phyloP scores from a whole-genome alignment of 2,329 filamentous ascomycete species.

The Sphaerulina vaccinii region DNA sequence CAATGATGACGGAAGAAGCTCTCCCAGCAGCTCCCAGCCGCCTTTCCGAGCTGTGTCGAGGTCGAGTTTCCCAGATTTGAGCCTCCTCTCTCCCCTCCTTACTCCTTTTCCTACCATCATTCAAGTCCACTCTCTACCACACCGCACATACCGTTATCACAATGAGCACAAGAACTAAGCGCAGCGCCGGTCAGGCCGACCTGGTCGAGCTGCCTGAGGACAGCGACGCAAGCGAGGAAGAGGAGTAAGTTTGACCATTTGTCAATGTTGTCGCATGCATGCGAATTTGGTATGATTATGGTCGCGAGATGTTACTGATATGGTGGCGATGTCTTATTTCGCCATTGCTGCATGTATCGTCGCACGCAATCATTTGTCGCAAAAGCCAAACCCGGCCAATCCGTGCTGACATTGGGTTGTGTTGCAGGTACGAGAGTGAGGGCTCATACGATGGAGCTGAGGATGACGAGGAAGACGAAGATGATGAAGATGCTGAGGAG shows the following conservation, averaged over 20 bases:
- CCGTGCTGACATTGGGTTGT: not conserved
- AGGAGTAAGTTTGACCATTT: constrained; percentile 38
- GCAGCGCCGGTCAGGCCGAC: constrained; percentile 40
- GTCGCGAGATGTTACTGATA: too few species aligned
- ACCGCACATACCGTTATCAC: not conserved
- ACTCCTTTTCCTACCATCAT: not conserved
- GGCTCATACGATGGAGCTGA: constrained; percentile 18
- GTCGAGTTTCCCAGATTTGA: not conserved
- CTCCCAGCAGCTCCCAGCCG: not conserved
- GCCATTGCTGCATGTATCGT: not conserved
- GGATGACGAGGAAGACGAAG: constrained; percentile 19
- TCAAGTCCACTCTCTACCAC: not conserved
- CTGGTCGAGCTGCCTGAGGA: constrained; percentile 45
- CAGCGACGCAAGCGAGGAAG: constrained; percentile 28
- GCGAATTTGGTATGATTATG: too few species aligned
- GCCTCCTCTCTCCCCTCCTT: not conserved
- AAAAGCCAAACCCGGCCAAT: not conserved
- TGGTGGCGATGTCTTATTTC: not conserved
- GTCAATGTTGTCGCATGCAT: constrained; percentile 6
- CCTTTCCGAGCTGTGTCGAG: not conserved
- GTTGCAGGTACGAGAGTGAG: constrained; percentile 12
- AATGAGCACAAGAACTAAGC: constrained; percentile 14
- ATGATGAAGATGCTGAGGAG: constrained; percentile 19
- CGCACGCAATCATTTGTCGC: not conserved
- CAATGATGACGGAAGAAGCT: not conserved